Conservation (phyloP, 2,329 filamentous ascomycete genomes). For the Sordariomycetes sp. region DNA sequence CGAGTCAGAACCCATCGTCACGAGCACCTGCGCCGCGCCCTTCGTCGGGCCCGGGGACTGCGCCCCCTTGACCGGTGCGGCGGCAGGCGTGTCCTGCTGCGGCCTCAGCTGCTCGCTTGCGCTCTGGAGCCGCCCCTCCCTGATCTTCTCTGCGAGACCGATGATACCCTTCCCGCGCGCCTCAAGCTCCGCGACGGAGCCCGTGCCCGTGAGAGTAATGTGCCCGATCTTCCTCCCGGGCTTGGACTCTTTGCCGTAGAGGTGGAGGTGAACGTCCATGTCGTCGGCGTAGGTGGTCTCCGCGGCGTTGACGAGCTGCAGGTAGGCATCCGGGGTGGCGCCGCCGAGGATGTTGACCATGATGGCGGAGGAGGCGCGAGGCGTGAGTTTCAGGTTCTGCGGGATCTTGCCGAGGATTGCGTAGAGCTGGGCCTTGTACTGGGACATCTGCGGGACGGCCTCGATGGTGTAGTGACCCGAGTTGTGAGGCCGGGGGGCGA, state of each 20-base stretch:
- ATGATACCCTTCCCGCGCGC: constrained; percentile 57
- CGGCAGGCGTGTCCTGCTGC: not conserved
- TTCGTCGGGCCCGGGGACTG: not conserved
- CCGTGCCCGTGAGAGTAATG: constrained; percentile 66
- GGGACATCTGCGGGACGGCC: constrained; percentile 73
- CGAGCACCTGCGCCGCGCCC: constrained; percentile 40
- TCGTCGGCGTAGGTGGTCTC: constrained; percentile 29
- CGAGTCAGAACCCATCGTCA: constrained; percentile 79
- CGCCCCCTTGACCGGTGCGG: constrained; percentile 1
- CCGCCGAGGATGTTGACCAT: constrained; percentile 79
- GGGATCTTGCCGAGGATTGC: constrained; percentile 64
- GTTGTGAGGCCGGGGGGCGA: constrained; percentile 75
- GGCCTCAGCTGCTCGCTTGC: constrained; percentile 15
- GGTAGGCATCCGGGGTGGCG: constrained; percentile 52
- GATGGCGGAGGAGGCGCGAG: constrained; percentile 51
- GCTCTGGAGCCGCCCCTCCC: constrained; percentile 38
- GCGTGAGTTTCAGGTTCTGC: constrained; percentile 41
- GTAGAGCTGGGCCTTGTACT: constrained; percentile 83
- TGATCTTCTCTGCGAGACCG: constrained; percentile 48
- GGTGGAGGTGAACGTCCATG: constrained; percentile 55
- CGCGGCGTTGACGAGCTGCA: constrained; percentile 34
- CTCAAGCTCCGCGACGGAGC: constrained; percentile 53
- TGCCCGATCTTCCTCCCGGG: constrained; percentile 93
- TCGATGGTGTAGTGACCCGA: constrained; percentile 95
- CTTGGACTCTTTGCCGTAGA: constrained; percentile 86